These are phyloP conservation scores for Cutaneotrichosporon spelunceum DNA, from an alignment of 1,284 basidiomycete genomes.

Conservation along the genomic window DNA sequence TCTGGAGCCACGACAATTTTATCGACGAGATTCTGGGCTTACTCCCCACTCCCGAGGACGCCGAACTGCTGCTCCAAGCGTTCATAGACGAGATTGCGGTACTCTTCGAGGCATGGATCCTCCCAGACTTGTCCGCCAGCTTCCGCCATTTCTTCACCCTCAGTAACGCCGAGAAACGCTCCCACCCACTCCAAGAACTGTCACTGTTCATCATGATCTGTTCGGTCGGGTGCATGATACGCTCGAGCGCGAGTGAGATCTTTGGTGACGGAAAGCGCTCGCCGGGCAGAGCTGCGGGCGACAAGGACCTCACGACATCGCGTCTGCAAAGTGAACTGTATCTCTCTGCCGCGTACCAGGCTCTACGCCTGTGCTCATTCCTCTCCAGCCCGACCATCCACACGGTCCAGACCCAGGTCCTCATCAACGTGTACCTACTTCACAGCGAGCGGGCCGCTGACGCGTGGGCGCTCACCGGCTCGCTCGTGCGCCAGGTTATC, in stretches of 20 bases:
- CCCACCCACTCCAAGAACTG: conserved; percentile 44
- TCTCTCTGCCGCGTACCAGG: conserved; percentile 50
- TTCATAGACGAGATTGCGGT: conserved; percentile 44
- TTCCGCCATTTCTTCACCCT: conserved; percentile 44
- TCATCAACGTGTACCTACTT: conserved; percentile 48
- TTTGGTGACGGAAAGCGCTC: conserved; percentile 30
- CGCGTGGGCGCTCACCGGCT: conserved; percentile 46
- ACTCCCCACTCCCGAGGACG: conserved; percentile 41
- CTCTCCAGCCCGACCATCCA: conserved; percentile 47
- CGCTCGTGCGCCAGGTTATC: conserved; percentile 46
- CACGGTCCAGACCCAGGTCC: conserved; percentile 45
- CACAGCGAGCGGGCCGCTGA: conserved; percentile 49
- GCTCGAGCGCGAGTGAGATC: conserved; percentile 45
- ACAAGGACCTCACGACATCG: conserved; percentile 44
- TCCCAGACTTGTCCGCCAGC: conserved; percentile 42
- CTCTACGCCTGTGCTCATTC: conserved; percentile 50
- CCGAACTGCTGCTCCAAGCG: conserved; percentile 41
- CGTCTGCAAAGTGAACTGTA: conserved; percentile 51
- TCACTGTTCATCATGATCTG: conserved; percentile 50
- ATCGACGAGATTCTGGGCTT: conserved; percentile 49
- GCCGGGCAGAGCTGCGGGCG: neutral
- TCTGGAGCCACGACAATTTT: conserved; percentile 53
- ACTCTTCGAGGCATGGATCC: conserved; percentile 48
- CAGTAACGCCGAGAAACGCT: conserved; percentile 37
- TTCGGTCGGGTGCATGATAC: conserved; percentile 46